These are phyloP conservation scores for Dissophora globulifera DNA, from an alignment of 192 early-diverging fungal species.

Conservation along the genomic window DNA sequence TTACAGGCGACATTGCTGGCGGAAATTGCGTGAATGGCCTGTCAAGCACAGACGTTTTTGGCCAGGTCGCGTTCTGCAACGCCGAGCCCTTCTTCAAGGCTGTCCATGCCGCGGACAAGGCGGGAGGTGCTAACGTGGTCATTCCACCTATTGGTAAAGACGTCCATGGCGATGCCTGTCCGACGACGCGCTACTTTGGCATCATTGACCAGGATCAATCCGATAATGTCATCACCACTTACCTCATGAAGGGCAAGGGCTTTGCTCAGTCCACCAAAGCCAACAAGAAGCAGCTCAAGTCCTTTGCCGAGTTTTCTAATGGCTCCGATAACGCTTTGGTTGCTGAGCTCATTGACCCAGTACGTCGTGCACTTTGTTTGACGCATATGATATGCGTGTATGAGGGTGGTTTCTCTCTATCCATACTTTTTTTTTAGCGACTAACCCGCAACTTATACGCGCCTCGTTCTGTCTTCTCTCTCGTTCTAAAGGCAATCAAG, in stretches of 20 bases:
- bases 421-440: neutral
- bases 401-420: too few species aligned
- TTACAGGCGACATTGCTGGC: conserved; percentile 13
- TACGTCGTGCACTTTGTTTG: conserved; percentile 7
- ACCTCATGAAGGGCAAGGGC: conserved; percentile 6
- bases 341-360: conserved; percentile 31
- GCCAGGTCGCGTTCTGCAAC: conserved; percentile 36
- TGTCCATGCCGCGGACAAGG: conserved; percentile 11
- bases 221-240: conserved; percentile 45
- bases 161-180: conserved; percentile 26
- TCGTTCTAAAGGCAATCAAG: conserved; percentile 3
- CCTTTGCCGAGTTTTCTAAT: conserved; percentile 6
- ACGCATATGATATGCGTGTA: neutral
- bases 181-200: conserved; percentile 31
- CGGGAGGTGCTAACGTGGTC: conserved; percentile 1
- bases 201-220: conserved; percentile 46
- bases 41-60: conserved; percentile 26
- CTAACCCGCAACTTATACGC: too few species aligned
- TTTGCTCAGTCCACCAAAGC: conserved; percentile 25
- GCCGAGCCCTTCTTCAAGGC: conserved; percentile 23
- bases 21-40: conserved; percentile 27
- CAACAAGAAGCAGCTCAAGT: conserved; percentile 19
- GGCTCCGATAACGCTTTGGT: conserved; percentile 43
- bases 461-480: neutral
- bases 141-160: conserved; percentile 28